These are phyloP conservation scores for Helianthus tuberosus DNA, from an alignment of 129 eudicot genomes.

Conservation along the genomic window DNA sequence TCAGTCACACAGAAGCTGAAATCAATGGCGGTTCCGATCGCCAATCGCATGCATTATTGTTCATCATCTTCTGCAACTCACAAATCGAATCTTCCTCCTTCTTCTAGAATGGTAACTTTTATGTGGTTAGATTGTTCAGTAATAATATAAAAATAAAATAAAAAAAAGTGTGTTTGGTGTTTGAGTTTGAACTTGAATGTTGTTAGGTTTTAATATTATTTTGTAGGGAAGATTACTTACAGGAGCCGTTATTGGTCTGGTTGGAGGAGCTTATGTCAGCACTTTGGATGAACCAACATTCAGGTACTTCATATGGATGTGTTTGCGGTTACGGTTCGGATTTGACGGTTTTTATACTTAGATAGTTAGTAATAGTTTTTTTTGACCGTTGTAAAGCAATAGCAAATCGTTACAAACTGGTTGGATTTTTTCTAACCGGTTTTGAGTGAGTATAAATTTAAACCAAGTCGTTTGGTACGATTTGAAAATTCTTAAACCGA, in stretches of 20 bases:
- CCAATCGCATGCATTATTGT: constrained; percentile 31
- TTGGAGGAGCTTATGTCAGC: constrained; percentile 99
- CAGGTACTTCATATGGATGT: constrained; percentile 51
- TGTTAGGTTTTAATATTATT: not conserved
- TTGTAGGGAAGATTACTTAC: constrained; percentile 85
- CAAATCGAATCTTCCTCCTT: constrained; percentile 45
- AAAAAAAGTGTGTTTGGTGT: not conserved
- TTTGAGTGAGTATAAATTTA: no score
- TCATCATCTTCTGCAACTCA: constrained; percentile 30
- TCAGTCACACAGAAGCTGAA: constrained; percentile 37
- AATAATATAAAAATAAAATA: no score
- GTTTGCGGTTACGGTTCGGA: no score
- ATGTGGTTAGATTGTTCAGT: not conserved
- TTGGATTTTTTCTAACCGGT: no score
- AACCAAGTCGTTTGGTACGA: no score
- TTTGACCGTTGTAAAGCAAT: no score
- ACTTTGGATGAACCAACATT: constrained; percentile 98
- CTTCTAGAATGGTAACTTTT: constrained; percentile 49
- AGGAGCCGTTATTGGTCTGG: constrained; percentile 70
- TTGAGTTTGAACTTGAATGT: not conserved
- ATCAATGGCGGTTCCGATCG: constrained; percentile 23
- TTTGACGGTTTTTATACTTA: no score
- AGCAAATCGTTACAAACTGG: no score
- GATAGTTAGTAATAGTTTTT: no score
- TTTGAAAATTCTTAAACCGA: no score